Base-by-base conservation (phyloP, 225 moss, liverwort and hornwort genomes). In the Pseudisothecium myosuroides region DNA sequence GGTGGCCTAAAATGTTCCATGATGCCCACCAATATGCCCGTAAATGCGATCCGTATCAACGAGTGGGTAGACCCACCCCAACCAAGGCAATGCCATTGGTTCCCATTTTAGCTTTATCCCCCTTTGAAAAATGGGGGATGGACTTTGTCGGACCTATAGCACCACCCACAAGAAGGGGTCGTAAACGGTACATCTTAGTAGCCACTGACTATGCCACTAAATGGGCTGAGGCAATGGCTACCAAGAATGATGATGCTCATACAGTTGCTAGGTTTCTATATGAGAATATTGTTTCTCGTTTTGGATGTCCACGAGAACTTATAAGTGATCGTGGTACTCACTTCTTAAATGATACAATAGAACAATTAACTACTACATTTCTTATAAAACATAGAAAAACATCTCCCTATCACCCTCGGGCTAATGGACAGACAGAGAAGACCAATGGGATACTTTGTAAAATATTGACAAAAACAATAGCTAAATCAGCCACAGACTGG, bases 171-270 rank as follows among this genome's bases (percentile, higher is more conserved):
- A 67, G 3, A 22, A 20, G 21, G 12, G n/a, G n/a, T 21, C 5
- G 21, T 21, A 67, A 67, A n/a, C 6, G 12, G 0, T 37, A 67
- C 2, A 67, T 67, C 6, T 6, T 67, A 1, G 12, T 67, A 0
- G n/a, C 67, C n/a, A 67, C 12, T 7, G 34, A 67, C 1, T 67
- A 67, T 22, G 67, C 67, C 21, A 66, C 67, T 1, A 67, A 67
- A 1, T 37, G 67, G n/a, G n/a, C n/a, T 0, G n/a, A 67, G 10
- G n/a, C 67, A 0, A 2, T n/a, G 21, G 37, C 67, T 12, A 67
- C 37, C 1, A n/a, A 12, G 4, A 21, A 67, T 21, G n/a, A 67
- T 12, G n/a, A 67, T 2, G 67, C 67, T 2, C 11, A 6, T 14
- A 62, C 26, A 2, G 60, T 60, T 2, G 62, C 62, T 62, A 12